Base-by-base conservation (phyloP, 192 early-diverging fungal species). In the Umbelopsis sp. region DNA sequence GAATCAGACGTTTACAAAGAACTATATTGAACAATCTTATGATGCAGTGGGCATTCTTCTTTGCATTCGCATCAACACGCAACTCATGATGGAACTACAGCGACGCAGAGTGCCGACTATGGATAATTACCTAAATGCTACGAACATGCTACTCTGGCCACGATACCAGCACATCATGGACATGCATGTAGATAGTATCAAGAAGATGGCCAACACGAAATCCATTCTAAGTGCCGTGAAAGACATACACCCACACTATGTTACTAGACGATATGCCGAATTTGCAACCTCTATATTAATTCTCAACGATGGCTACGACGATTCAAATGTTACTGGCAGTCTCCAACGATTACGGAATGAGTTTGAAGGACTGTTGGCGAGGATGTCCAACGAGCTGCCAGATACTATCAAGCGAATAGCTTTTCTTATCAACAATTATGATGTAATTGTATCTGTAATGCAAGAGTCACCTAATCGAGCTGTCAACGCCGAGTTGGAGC, bases 111-210 rank as follows among this genome's bases (percentile, higher is more conserved):
- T 96, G 0, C 95, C 96, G 4, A 84, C 84, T 35, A 79, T 99
- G 30, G 95, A 96, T 64, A 89, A 85, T 74, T 99, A 94, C 70
- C 85, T 91, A 41, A 97, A 97, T 79, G 85, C 91, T 22, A 88
- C 89, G 52, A 97, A 96, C 75, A 99, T 98, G 92, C 78, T 93
- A 22, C 81, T 99, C 27, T 98, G 96, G 96, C 96, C 96, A 49
- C 81, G 93, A 15, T 93, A 93, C 74, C 88, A 90, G 67, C 74
- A 84, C 18, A 81, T 99, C 9, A 90, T 99, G 70, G 92, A 94
- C 72, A 76, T 92, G 77, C 96, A 99, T 74, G 90, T 95, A 10
- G 95, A 99, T 66, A 96, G 94, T 70, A 77, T 96, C 37, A 91
- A 90, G 55, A 96, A 94, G 44, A 85, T 90, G 72, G 82, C 89